phyloP scores from a whole-genome alignment of 2,329 filamentous ascomycete genomes.

The Fusarium burgessii region DNA sequence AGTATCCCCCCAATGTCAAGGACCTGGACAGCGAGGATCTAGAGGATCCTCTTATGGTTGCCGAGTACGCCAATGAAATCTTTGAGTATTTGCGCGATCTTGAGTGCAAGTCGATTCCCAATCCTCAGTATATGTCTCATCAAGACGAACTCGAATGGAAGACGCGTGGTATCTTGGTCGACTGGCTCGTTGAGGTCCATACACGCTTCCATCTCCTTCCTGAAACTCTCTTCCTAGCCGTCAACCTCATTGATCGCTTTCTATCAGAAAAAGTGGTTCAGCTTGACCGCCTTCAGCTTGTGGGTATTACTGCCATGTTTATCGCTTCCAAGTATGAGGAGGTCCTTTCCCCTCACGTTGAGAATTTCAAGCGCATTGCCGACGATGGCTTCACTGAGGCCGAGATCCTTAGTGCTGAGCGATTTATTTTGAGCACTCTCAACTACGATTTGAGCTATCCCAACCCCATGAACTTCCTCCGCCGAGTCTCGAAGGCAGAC shows the following conservation, averaged over 20 bases:
- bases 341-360: conserved; percentile 94
- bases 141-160: conserved; percentile 98
- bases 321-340: conserved; percentile 99
- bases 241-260: conserved; percentile 99
- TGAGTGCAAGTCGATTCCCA: conserved; percentile 82
- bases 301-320: conserved; percentile 99
- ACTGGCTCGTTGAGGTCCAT: conserved; percentile 99
- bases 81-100: conserved; percentile 94
- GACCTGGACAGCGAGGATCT: conserved; percentile 88
- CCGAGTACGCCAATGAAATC: conserved; percentile 96
- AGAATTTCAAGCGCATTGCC: conserved; percentile 96
- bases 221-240: conserved; percentile 94
- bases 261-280: conserved; percentile 95
- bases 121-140: conserved; percentile 94
- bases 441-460: conserved; percentile 99
- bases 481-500: conserved; percentile 98
- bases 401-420: conserved; percentile 97
- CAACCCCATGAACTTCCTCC: conserved; percentile 99
- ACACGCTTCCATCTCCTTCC: conserved; percentile 95
- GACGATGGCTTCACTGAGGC: conserved; percentile 96
- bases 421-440: conserved; percentile 89
- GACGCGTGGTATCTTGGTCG: conserved; percentile 95
- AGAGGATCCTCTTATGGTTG: conserved; percentile 96
- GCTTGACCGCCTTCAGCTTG: conserved; percentile 93
- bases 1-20: conserved; percentile 55